Evolutionary conservation across 2,329 filamentous ascomycete species (phyloP).

Genomic region (Epichloe gansuensis): DNA sequence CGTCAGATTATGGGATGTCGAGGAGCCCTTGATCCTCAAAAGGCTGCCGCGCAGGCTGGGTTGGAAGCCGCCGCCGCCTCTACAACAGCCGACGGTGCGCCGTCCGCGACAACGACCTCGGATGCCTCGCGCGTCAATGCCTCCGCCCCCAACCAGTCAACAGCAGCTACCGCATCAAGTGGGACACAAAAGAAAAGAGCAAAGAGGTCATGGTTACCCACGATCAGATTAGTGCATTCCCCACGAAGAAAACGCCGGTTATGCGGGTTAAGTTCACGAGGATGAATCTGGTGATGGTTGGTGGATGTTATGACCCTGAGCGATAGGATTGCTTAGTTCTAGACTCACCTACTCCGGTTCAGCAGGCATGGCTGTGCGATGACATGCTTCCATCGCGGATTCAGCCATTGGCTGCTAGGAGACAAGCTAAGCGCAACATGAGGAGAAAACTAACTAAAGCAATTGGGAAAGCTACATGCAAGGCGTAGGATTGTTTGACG

Average conservation of each 20-base stretch:
- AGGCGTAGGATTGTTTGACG: not conserved
- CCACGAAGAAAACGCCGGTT: conserved; percentile 91
- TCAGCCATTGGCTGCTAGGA: conserved; percentile 1
- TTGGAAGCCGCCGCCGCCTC: conserved; percentile 30
- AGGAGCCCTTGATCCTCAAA: conserved; percentile 55
- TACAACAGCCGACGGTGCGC: conserved; percentile 32
- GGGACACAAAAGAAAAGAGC: conserved; percentile 55
- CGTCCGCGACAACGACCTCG: conserved; percentile 14
- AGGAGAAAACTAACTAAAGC: conserved; percentile 1
- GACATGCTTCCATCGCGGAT: conserved; percentile 5
- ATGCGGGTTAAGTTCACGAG: conserved; percentile 87
- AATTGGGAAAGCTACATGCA: not conserved
- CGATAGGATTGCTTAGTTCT: conserved; percentile 18
- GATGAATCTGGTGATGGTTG: conserved; percentile 88
- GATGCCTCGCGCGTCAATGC: conserved; percentile 14
- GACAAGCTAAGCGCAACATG: conserved; percentile 4
- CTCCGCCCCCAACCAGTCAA: conserved; percentile 13
- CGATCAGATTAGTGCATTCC: conserved; percentile 89
- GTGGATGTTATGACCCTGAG: conserved; percentile 55
- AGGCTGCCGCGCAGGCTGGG: conserved; percentile 35
- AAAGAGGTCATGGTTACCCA: conserved; percentile 86
- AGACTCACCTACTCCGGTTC: conserved; percentile 2
- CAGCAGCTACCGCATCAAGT: conserved; percentile 14
- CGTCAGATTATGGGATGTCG: conserved; percentile 87
- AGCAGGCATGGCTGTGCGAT: not conserved